phyloP scores from a whole-genome alignment of 2,329 filamentous ascomycete genomes.

The Exophiala sp. region DNA sequence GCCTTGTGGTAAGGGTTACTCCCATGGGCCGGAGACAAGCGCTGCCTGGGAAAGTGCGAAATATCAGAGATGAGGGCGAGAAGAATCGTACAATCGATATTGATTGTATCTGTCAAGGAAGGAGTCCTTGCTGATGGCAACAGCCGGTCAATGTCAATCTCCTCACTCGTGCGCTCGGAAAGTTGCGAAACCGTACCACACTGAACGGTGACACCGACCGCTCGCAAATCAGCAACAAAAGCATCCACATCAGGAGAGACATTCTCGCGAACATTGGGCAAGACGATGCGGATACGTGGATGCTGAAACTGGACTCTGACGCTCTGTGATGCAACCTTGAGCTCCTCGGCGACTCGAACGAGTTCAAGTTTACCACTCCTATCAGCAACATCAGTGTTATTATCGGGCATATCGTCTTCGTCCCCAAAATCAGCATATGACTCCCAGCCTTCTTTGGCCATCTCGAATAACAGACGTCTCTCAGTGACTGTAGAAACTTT shows the following conservation, averaged over 20 bases:
- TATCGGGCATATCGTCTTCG: slow-evolving; percentile 27
- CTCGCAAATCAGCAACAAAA: slow-evolving; percentile 51
- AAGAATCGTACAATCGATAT: slow-evolving; percentile 57
- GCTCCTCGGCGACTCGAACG: slow-evolving; percentile 54
- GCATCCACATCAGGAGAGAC: slow-evolving; percentile 50
- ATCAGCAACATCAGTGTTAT: slow-evolving; percentile 30
- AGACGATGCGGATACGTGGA: slow-evolving; percentile 55
- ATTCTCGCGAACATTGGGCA: slow-evolving; percentile 53
- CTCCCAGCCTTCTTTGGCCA: slow-evolving; percentile 63
- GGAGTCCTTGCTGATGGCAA: slow-evolving; percentile 30
- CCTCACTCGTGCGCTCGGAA: background rate
- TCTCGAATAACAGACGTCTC: slow-evolving; percentile 58
- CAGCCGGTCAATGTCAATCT: slow-evolving; percentile 11
- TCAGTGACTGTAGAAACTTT: slow-evolving; percentile 63
- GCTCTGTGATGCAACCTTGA: slow-evolving; percentile 51
- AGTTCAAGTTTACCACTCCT: slow-evolving; percentile 51
- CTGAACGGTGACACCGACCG: slow-evolving; percentile 43
- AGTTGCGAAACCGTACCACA: slow-evolving; percentile 26
- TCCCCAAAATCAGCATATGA: slow-evolving; percentile 38
- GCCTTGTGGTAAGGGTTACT: slow-evolving; percentile 47
- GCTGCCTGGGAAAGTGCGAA: slow-evolving; percentile 48
- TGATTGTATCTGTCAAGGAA: slow-evolving; percentile 40
- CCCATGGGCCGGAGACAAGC: slow-evolving; percentile 30
- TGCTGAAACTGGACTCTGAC: slow-evolving; percentile 54
- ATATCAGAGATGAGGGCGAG: slow-evolving; percentile 69